Conservation (phyloP, 1,284 basidiomycete species). For the Ustilago trichophora region DNA sequence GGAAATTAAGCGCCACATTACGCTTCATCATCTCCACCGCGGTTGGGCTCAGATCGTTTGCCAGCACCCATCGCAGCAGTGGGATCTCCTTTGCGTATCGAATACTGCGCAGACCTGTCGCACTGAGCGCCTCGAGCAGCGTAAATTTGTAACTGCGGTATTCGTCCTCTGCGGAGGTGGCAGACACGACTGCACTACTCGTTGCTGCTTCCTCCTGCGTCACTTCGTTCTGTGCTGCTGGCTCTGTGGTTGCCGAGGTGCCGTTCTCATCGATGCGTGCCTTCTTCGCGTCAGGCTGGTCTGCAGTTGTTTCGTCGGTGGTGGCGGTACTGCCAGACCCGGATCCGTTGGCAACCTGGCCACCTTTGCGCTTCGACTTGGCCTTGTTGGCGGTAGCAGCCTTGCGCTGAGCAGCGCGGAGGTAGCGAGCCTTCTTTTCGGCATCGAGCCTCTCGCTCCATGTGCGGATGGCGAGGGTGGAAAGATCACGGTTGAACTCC, state of each 20-base stretch:
- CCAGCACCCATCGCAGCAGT: slow-evolving; percentile 85
- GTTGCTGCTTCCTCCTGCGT: not conserved
- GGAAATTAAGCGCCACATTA: slow-evolving; percentile 88
- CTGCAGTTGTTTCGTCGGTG: not conserved
- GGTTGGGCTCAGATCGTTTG: slow-evolving; percentile 87
- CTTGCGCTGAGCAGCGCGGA: slow-evolving; percentile 67
- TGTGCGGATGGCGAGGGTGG: slow-evolving; percentile 84
- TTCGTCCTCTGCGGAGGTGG: slow-evolving; percentile 29
- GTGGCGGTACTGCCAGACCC: not conserved
- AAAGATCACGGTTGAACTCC: slow-evolving; percentile 96
- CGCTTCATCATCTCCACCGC: slow-evolving; percentile 87
- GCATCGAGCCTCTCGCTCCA: slow-evolving; percentile 82
- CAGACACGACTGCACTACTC: not conserved
- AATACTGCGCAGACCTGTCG: slow-evolving; percentile 93
- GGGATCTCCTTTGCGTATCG: slow-evolving; percentile 98
- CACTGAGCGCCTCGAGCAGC: slow-evolving; percentile 92
- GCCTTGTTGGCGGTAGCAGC: slow-evolving; percentile 36
- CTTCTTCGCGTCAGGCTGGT: slow-evolving; percentile 22
- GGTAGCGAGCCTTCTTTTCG: slow-evolving; percentile 75
- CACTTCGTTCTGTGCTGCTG: not conserved
- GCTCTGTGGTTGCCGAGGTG: not conserved
- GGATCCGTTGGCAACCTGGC: slow-evolving; percentile 6
- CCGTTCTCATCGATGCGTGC: slow-evolving; percentile 10
- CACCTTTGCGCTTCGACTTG: slow-evolving; percentile 34
- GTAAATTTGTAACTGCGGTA: slow-evolving; percentile 77